Base-by-base conservation (phyloP, 371 early-diverging fungal species). In the Scutellospora calospora region DNA sequence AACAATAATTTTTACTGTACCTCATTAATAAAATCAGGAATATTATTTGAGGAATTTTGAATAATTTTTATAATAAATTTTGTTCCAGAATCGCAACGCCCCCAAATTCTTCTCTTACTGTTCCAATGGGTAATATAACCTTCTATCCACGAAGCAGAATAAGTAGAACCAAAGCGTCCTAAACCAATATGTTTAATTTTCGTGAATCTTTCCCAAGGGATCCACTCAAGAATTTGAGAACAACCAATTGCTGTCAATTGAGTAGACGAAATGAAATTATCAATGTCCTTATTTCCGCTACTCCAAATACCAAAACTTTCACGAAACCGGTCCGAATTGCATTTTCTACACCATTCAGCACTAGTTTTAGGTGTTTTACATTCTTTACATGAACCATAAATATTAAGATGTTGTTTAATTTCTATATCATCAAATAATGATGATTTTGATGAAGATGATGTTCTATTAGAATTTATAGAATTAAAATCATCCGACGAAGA, bases 251-350 rank as follows among this genome's bases (percentile, higher is more conserved):
- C 76, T 25, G 38, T 59, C 22, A 57, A 27, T 76, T 76, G 76
- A 22, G 52, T 14, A 9, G 22, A 45, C 3, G 25, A 49, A 22
- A 76, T 76, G 60, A 59, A 57, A 22, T 60, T 41, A 59, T 76
- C 76, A 45, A 76, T 62, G n/a, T 60, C 76, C 41, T 76, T 60
- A 62, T 76, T 76, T 25, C 60, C 60, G 31, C 76, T 76, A 3
- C 60, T 76, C 76, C 76, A 76, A 29, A 27, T 51, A 29, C 16
- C 16, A 29, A 72, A 72, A 3, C 16, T 62, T 69, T n/a, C 35
- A 51, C 49, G 25, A 52, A 72, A 72, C 29, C 31, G 12, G 25
- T 72, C 72, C 1, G 49, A 51, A 52, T 52, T 72, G 52, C 72
- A 72, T 52, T 52, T 49, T 52, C 22, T 51, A 72, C 72, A 72